A percentile compares a stretch with the other conserved stretches of the same genome.
phyloP scores from a whole-genome alignment of 164 flowering plant species.

The Annona squamosa region DNA sequence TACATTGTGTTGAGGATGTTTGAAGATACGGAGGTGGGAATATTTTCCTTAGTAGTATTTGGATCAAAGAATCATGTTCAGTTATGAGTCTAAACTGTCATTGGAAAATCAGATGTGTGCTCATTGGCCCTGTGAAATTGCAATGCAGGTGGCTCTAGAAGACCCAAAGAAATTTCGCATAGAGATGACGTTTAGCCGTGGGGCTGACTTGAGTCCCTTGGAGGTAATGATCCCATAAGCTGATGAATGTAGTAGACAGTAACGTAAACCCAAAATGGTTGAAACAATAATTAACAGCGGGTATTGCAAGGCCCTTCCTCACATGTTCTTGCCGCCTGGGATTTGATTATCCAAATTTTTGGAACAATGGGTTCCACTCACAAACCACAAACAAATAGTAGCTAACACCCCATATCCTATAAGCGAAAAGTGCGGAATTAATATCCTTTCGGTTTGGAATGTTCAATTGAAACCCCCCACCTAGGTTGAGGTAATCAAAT shows the following conservation, averaged over 20 bases:
- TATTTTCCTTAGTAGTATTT: not conserved
- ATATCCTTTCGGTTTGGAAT: not conserved
- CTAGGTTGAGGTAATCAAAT: not conserved
- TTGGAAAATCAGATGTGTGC: not conserved
- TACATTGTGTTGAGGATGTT: slow-evolving; percentile 92
- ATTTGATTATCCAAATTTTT: not conserved
- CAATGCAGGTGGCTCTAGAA: slow-evolving; percentile 72
- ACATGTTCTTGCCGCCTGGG: not conserved
- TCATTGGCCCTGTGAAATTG: slow-evolving; percentile 1
- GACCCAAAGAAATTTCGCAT: slow-evolving; percentile 83
- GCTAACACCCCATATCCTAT: not conserved
- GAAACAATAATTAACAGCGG: too few species aligned
- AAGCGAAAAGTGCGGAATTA: not conserved
- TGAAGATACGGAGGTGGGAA: slow-evolving; percentile 79
- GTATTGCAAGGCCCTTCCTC: too few species aligned
- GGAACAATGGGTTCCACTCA: not conserved
- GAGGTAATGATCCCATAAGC: slow-evolving; percentile 54
- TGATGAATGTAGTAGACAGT: not conserved
- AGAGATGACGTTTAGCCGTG: slow-evolving; percentile 95
- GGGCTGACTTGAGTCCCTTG: slow-evolving; percentile 94
- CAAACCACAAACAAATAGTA: not conserved
- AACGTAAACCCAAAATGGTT: not conserved
- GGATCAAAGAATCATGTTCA: not conserved
- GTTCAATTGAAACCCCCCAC: not conserved
- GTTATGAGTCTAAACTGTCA: not conserved